Conservation (phyloP, 768 basidiomycete species). For the Leccinum ochraceum region DNA sequence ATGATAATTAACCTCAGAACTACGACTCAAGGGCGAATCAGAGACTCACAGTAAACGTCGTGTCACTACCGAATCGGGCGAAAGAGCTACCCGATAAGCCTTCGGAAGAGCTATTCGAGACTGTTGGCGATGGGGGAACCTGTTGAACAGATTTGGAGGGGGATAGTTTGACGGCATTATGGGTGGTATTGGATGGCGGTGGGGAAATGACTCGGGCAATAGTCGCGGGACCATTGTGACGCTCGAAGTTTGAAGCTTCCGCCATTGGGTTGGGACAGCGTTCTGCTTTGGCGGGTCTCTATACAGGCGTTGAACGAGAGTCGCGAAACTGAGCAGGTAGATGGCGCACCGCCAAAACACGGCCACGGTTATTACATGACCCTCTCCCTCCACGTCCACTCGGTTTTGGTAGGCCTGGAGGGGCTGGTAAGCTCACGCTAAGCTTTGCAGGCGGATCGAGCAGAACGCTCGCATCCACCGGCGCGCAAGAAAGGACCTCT, state of each 20-base stretch:
- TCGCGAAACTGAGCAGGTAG: not conserved
- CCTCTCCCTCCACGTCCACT: not conserved
- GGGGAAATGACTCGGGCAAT: conserved; percentile 9
- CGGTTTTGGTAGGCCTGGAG: conserved; percentile 13
- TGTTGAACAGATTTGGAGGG: not conserved
- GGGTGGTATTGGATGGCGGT: not conserved
- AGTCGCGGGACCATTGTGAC: conserved; percentile 3
- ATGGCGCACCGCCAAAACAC: conserved; percentile 6
- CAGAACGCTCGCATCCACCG: not conserved
- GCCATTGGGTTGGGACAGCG: not conserved
- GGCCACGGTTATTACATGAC: not conserved
- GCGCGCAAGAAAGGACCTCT: conserved; percentile 1
- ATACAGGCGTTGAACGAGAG: not conserved
- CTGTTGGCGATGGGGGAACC: conserved; percentile 17
- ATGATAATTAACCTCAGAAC: not conserved
- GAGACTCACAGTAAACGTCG: conserved; percentile 22
- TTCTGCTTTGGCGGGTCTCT: conserved; percentile 6
- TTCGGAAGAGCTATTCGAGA: conserved; percentile 18
- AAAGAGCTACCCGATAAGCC: conserved; percentile 18
- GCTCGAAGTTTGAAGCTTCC: conserved; percentile 1
- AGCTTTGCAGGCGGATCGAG: not conserved
- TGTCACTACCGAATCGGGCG: conserved; percentile 15
- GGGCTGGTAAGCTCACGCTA: conserved; percentile 8
- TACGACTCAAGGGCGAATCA: not conserved
- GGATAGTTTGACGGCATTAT: conserved; percentile 15